Base-by-base conservation (phyloP, 2,329 filamentous ascomycete genomes). In the Periconia digitata region DNA sequence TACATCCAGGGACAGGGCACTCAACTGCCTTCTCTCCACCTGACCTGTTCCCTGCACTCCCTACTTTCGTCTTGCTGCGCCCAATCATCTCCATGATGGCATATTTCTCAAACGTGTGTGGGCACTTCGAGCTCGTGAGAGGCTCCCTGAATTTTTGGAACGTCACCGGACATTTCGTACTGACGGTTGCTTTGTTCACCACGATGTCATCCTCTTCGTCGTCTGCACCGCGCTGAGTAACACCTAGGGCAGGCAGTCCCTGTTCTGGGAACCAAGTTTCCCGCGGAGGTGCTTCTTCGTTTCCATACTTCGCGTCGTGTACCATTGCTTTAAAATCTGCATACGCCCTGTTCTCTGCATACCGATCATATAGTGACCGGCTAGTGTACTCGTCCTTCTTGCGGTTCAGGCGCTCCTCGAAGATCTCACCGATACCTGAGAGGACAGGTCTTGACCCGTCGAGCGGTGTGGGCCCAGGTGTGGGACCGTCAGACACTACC, bases 141-240 rank as follows among this genome's bases (percentile, higher is more conserved):
- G 88, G 88, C 44, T 89, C 79, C 36, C 75, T 73, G 74, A 90
- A 85, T 38, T 80, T 74, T 43, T 76, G 75, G 55, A 90, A 74
- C 0, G 86, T 87, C 17, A 92, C 67, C 0, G 87, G 86, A 60
- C 88, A 92, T 58, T 82, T 85, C 24, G 86, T 81, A 66, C 82
- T 86, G 44, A 85, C 77, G 4, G 79, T 80, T 53, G 85, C 83
- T 41, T 81, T 77, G 22, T 82, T 79, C 23, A 92, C 79, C 1
- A 85, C 79, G 20, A 92, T 76, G 36, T 92, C 88, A 17, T 88
- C 85, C 46, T 87, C 85, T 5, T 81, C 83, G 5, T 82, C 83
- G 1, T 79, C 77, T n/a, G 58, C 58, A 2, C 70, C 76, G 1
- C 53, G 51, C 44, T 69, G 58, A 2, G 74, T 75, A 21, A 73